These are phyloP conservation scores for Hypocrella siamensis DNA, from an alignment of 2,329 filamentous ascomycete species.

Conservation along the genomic window DNA sequence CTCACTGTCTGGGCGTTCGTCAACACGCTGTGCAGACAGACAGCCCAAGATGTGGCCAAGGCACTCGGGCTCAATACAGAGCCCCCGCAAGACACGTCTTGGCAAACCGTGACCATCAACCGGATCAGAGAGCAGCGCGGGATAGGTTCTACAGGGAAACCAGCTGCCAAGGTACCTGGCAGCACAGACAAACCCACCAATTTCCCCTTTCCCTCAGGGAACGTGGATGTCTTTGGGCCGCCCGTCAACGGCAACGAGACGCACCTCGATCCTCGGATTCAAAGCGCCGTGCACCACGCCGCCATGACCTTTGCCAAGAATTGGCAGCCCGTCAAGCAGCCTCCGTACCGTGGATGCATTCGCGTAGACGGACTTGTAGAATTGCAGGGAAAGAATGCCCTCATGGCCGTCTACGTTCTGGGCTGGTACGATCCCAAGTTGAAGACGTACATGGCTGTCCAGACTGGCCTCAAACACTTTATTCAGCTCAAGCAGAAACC, in stretches of 20 bases:
- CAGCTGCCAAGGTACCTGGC: slow-evolving; percentile 9
- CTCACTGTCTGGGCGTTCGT: slow-evolving; percentile 36
- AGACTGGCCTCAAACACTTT: slow-evolving; percentile 27
- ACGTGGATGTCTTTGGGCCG: slow-evolving; percentile 10
- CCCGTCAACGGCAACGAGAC: slow-evolving; percentile 12
- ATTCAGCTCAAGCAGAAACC: slow-evolving; percentile 24
- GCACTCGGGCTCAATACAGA: slow-evolving; percentile 26
- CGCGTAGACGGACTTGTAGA: slow-evolving; percentile 39
- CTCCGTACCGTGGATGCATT: slow-evolving; percentile 35
- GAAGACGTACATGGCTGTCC: slow-evolving; percentile 23
- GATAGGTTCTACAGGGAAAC: slow-evolving; percentile 9
- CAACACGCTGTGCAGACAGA: slow-evolving; percentile 29
- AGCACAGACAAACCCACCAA: slow-evolving; percentile 11
- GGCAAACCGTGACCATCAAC: slow-evolving; percentile 15
- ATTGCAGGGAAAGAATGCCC: slow-evolving; percentile 27
- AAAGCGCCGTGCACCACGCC: slow-evolving; percentile 16
- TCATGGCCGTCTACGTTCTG: slow-evolving; percentile 32
- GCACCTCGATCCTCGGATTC: slow-evolving; percentile 18
- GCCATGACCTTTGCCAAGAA: slow-evolving; percentile 22
- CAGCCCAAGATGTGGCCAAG: slow-evolving; percentile 24
- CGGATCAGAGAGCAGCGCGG: slow-evolving; percentile 12
- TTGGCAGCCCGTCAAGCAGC: slow-evolving; percentile 27
- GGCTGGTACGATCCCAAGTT: slow-evolving; percentile 42
- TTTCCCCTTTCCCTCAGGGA: slow-evolving; percentile 7
- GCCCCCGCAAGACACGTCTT: slow-evolving; percentile 12